phyloP scores from a whole-genome alignment of 176 grass and related monocot genomes.

The Triticum urartu region DNA sequence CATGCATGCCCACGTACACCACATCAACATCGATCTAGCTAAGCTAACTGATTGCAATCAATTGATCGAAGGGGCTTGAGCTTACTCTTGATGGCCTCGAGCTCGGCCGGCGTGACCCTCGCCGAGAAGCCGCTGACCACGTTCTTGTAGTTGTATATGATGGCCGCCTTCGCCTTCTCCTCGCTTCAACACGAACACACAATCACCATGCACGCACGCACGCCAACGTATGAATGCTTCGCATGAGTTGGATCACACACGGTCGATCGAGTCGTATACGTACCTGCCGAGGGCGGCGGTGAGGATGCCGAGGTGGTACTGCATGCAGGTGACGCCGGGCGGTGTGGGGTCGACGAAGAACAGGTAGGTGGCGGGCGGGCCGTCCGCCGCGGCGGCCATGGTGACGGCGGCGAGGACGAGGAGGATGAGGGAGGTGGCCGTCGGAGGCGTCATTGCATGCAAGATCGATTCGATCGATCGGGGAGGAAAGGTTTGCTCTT shows the following conservation, averaged over 20 bases:
- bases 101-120: slow-evolving; percentile 65
- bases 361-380: slow-evolving; percentile 17
- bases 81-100: slow-evolving; percentile 67
- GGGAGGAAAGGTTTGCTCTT: neutral
- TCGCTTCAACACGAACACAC: slow-evolving; percentile 15
- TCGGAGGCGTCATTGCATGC: neutral
- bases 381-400: neutral
- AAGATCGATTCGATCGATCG: neutral
- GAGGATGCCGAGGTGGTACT: slow-evolving; percentile 48
- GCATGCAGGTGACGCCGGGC: slow-evolving; percentile 12
- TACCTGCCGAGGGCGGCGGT: slow-evolving; percentile 44
- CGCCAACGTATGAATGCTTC: too few species aligned
- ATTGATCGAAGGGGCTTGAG: neutral
- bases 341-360: slow-evolving; percentile 32
- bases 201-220: too few species aligned
- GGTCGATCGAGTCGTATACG: neutral
- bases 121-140: slow-evolving; percentile 80
- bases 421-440: neutral
- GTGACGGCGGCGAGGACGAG: neutral
- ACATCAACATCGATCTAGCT: neutral
- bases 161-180: slow-evolving; percentile 53
- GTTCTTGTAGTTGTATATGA: slow-evolving; percentile 76
- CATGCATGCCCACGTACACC: neutral
- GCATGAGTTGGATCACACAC: too few species aligned
- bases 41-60: neutral